A percentile compares a stretch with the other conserved stretches of the same genome.
Evolutionary conservation across 163 green algal species (phyloP).

Genomic region (Chlorella variabilis): DNA sequence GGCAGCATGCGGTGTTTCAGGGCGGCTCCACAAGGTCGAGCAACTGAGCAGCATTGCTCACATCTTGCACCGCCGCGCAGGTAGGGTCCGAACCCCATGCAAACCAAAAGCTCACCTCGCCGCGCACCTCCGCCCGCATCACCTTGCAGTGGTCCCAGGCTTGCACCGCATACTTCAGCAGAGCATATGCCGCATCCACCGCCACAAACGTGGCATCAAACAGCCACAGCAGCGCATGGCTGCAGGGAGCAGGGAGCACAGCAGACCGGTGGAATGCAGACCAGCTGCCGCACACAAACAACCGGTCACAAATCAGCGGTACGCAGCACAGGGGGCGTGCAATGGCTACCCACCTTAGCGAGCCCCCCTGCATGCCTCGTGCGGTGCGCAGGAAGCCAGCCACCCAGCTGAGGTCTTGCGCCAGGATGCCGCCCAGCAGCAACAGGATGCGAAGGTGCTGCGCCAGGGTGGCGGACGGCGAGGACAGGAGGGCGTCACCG

Average conservation of each 20-base stretch:
- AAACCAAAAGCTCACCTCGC: slow-evolving; percentile 26
- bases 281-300: too few relatives aligned
- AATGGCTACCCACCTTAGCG: slow-evolving; percentile 14
- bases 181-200: slow-evolving; percentile 42
- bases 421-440: slow-evolving; percentile 49
- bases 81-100: too few relatives aligned
- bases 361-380: not conserved
- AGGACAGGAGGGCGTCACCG: slow-evolving; percentile 50
- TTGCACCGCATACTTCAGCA: slow-evolving; percentile 44
- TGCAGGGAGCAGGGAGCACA: not conserved
- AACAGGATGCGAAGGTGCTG: slow-evolving; percentile 39
- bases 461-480: slow-evolving; percentile 27
- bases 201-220: slow-evolving; percentile 47
- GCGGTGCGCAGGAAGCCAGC: slow-evolving; percentile 26
- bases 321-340: too few relatives aligned
- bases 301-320: too few relatives aligned
- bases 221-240: slow-evolving; percentile 49
- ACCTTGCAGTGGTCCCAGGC: slow-evolving; percentile 15
- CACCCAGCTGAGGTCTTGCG: slow-evolving; percentile 43
- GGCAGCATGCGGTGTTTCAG: too few relatives aligned
- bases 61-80: too few relatives aligned
- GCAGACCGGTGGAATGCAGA: not conserved
- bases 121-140: slow-evolving; percentile 1
- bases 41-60: not conserved
- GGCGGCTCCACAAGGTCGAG: too few relatives aligned